Percentiles rank a stretch among this genome's conserved stretches.
These are phyloP conservation scores for Lentinus polychrous DNA, from an alignment of 1,284 basidiomycete species.

Conservation along the genomic window DNA sequence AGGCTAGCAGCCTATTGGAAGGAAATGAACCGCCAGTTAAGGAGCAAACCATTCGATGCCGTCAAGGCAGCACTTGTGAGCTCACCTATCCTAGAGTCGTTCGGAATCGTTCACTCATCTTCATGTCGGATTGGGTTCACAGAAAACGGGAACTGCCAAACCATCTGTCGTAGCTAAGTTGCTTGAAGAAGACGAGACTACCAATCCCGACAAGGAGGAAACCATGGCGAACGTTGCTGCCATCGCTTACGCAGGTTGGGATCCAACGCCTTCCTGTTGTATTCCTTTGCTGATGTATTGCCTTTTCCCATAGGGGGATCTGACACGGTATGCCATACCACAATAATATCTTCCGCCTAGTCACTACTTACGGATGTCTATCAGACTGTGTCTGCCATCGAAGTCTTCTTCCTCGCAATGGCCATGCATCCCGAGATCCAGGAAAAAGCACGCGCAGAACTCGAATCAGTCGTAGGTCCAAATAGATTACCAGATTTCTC, in stretches of 20 bases:
- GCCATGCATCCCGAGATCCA: conserved; percentile 18
- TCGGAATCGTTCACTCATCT: background rate
- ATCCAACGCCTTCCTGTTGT: background rate
- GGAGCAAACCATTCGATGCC: background rate
- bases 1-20: conserved; percentile 16
- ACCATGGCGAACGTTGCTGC: no score
- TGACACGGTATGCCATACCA: background rate
- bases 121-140: background rate
- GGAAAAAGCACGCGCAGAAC: conserved; percentile 21
- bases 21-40: background rate
- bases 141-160: background rate
- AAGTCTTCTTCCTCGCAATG: conserved; percentile 4
- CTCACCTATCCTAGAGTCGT: background rate
- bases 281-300: background rate
- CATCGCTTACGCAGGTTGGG: background rate
- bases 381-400: background rate
- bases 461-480: conserved; percentile 22
- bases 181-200: background rate
- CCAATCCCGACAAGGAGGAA: background rate
- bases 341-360: background rate
- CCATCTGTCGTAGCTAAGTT: background rate
- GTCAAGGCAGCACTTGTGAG: background rate
- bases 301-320: background rate
- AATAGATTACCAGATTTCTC: conserved; percentile 23
- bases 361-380: background rate